Evolutionary conservation across 108 stramenopile genomes (phyloP).

Genomic region (Cylindrotheca fusiformis): DNA sequence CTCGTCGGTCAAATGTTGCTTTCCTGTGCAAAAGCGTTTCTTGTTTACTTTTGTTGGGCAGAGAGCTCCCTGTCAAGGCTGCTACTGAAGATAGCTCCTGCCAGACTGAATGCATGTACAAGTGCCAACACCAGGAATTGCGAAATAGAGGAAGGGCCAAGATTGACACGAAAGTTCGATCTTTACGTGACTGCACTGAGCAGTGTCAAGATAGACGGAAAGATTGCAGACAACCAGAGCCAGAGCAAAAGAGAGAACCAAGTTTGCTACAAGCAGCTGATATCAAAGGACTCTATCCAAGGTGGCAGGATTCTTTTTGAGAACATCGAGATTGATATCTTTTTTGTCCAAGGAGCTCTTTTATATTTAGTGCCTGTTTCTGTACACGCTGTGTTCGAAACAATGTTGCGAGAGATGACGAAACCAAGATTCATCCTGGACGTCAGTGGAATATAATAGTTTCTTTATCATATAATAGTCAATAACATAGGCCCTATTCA

Average conservation of each 20-base stretch:
- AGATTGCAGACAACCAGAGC: neutral
- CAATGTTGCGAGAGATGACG: too few species aligned
- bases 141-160: neutral
- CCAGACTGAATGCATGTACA: neutral
- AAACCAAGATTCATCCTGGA: neutral
- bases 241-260: neutral
- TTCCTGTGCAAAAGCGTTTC: too few species aligned
- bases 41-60: too few species aligned
- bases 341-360: too few species aligned
- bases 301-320: neutral
- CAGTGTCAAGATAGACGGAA: neutral
- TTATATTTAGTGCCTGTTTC: too few species aligned
- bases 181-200: neutral
- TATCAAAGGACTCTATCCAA: neutral
- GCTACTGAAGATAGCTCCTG: too few species aligned
- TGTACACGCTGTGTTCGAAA: too few species aligned
- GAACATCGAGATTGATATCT: too few species aligned
- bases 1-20: too few species aligned
- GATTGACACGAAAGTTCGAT: neutral
- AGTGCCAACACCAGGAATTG: neutral
- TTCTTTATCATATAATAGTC: neutral
- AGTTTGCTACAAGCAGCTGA: neutral
- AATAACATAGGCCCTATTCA: neutral
- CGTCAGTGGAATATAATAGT: neutral
- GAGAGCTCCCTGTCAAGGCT: too few species aligned